Conservation (phyloP, 2,329 filamentous ascomycete genomes). For the Pseudomassariella vexata region DNA sequence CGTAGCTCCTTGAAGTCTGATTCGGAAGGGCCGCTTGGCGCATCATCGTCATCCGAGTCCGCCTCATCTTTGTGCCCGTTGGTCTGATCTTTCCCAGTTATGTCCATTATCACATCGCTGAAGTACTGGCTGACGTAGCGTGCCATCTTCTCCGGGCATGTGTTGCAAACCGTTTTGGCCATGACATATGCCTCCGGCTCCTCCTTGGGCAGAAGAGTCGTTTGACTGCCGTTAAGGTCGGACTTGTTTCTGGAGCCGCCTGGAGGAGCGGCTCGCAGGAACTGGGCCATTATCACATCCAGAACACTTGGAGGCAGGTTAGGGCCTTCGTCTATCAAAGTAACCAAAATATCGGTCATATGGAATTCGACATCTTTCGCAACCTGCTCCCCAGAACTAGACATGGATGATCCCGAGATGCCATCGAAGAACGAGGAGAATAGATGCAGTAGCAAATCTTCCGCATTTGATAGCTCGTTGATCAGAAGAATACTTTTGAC, state of each 20-base stretch:
- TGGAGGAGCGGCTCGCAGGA: constrained; percentile 77
- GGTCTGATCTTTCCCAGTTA: constrained; percentile 54
- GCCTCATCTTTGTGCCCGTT: constrained; percentile 55
- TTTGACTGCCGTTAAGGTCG: constrained; percentile 68
- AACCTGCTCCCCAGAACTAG: constrained; percentile 71
- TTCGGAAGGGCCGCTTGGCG: constrained; percentile 61
- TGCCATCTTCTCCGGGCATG: constrained; percentile 88
- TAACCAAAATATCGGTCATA: constrained; percentile 79
- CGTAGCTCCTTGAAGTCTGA: constrained; percentile 81
- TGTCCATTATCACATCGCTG: constrained; percentile 90
- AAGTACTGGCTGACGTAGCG: constrained; percentile 95
- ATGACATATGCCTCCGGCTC: constrained; percentile 92
- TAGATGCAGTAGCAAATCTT: constrained; percentile 71
- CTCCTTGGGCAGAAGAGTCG: constrained; percentile 77
- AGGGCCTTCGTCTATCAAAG: constrained; percentile 78
- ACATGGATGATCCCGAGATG: constrained; percentile 70
- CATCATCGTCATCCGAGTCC: constrained; percentile 59
- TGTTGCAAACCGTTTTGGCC: constrained; percentile 90
- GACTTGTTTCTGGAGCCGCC: constrained; percentile 54
- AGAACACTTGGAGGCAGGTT: constrained; percentile 76
- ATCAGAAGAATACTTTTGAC: constrained; percentile 93
- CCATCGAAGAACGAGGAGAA: constrained; percentile 92
- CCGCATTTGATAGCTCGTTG: constrained; percentile 77
- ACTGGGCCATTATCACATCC: constrained; percentile 92
- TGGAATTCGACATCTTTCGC: constrained; percentile 92